These are phyloP conservation scores for Cystoisospora suis DNA, from an alignment of 169 alveolate genomes.

Conservation along the genomic window DNA sequence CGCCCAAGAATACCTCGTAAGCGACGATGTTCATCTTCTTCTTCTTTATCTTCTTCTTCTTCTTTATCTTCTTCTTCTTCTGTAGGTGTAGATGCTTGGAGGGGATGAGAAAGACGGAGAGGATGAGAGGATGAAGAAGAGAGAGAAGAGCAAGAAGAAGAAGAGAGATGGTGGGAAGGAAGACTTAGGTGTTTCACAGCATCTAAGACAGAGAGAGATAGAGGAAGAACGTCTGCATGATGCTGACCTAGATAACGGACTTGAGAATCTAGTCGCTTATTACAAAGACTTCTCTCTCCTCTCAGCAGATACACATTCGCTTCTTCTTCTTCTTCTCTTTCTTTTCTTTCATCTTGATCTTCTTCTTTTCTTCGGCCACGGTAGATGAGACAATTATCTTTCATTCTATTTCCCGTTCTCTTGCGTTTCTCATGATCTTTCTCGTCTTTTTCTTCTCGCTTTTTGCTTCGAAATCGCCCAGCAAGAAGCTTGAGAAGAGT, in stretches of 20 bases:
- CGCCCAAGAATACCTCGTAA: conserved; percentile 2
- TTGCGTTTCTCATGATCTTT: no score
- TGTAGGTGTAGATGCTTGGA: neutral
- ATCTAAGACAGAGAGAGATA: neutral
- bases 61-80: neutral
- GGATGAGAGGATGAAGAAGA: neutral
- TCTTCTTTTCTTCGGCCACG: neutral
- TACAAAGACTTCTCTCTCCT: neutral
- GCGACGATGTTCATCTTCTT: neutral
- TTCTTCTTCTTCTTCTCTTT: no score
- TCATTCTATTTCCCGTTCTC: neutral
- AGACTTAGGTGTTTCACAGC: neutral
- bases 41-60: neutral
- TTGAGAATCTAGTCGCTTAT: neutral
- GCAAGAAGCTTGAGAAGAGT: conserved; percentile 64
- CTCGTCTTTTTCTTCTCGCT: neutral
- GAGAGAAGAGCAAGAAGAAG: neutral
- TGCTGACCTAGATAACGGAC: neutral
- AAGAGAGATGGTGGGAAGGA: neutral
- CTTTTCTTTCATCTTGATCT: no score
- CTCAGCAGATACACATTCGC: no score
- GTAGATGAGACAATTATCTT: neutral
- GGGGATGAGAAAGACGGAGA: neutral
- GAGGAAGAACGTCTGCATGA: neutral
- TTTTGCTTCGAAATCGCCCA: conserved; percentile 6